Evolutionary conservation across 441 rosid species (phyloP).

Genomic region (Dalechampia spathulata): DNA sequence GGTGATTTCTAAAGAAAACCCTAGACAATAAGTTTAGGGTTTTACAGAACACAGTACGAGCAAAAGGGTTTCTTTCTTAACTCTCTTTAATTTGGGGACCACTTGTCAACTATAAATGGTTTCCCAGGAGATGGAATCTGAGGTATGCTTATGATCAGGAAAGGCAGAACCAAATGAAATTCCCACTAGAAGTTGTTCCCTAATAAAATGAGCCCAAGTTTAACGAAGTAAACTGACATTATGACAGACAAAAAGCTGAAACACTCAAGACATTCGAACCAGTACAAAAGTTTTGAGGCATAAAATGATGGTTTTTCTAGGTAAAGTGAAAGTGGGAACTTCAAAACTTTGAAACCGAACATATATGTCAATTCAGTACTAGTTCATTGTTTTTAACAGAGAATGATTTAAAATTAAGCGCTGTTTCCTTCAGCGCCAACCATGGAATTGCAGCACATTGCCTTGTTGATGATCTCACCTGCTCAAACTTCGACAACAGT

Average conservation of each 20-base stretch:
- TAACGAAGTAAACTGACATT: constrained; percentile 19
- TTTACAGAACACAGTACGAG: constrained; percentile 29
- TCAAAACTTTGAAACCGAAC: constrained; percentile 22
- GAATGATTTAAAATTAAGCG: constrained; percentile 24
- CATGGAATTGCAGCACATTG: constrained; percentile 37
- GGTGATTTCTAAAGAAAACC: constrained; percentile 11
- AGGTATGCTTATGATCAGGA: constrained; percentile 13
- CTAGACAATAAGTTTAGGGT: constrained; percentile 29
- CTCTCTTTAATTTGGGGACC: constrained; percentile 54
- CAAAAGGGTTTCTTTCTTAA: constrained; percentile 28
- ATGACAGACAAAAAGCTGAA: constrained; percentile 37
- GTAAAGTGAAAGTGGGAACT: constrained; percentile 19
- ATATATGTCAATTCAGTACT: constrained; percentile 22
- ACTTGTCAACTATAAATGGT: constrained; percentile 71
- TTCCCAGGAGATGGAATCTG: constrained; percentile 22
- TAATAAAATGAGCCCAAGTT: constrained; percentile 14
- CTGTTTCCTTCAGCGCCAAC: constrained; percentile 37
- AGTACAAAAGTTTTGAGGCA: too few relatives aligned
- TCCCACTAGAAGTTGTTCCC: constrained; percentile 33
- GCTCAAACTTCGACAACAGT: constrained; percentile 33
- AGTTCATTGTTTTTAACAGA: constrained; percentile 19
- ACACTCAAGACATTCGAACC: constrained; percentile 19
- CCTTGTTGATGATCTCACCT: constrained; percentile 18
- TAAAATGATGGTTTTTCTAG: constrained; percentile 12
- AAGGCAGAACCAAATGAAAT: background rate